Evolutionary conservation across 805 yeast genomes (phyloP), one percentile per base, ranked within the genome.

Genomic region (Saturnispora silvae): DNA sequence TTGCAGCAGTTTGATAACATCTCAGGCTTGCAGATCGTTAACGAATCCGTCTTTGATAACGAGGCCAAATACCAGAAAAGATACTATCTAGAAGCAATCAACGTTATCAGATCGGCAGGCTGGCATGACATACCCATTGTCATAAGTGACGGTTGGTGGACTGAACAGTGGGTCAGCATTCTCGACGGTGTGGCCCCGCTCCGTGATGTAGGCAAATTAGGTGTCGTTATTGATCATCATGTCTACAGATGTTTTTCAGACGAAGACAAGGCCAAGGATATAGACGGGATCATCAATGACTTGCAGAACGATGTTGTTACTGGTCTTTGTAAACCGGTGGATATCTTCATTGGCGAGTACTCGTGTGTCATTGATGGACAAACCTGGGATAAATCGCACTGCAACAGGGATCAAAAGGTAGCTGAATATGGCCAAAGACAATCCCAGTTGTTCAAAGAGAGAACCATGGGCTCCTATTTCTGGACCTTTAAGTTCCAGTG

Each of bases 81-180:
- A 4, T 89, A 78, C 56, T 87, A 87, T 53, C 49, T 65, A 8
- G 68, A 70, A 15, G 94, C 94, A 0, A 61, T 75, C 26, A 62
- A 64, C 24, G 66, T 68, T 28, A 77, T 89, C 30, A 64, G 89
- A 22, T 53, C 57, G 22, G 53, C 57, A 16, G 61, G 65, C 13
- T 80, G 83, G 51, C 33, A 55, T 1, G 57, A 57, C 2, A 57
- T 85, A 24, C 95, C 95, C 0, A 64, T 89, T 5, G 61, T 81
- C 14, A 81, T 89, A 25, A 83, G 95, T 2, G 97, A 89, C 54
- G 95, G 95, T 3, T 92, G 97, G 97, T 79, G 85, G 77, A 71
- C 92, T 4, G 70, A 71, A 45, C 82, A 74, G 52, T 83, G 86
- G 83, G 77, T 68, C 18, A 63, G 75, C 42, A 82, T 81, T 77